A percentile compares a stretch with the other conserved stretches of the same genome.
Conservation (phyloP, 108 stramenopile genomes). For the Skeletonema menzelii region DNA sequence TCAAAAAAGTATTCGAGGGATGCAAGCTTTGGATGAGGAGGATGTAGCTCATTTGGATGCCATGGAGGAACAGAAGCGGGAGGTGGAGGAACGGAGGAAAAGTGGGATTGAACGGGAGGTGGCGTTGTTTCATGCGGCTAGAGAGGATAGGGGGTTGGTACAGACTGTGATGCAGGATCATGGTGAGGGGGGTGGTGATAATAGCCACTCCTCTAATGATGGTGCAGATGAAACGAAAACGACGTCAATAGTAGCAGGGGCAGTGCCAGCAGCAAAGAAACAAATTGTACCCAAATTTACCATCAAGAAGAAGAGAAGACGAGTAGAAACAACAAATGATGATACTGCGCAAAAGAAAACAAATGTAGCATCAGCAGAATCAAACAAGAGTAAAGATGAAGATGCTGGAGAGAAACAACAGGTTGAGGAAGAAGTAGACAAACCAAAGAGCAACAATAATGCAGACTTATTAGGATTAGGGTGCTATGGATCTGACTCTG, state of each 20-base stretch:
- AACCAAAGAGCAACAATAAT: background rate
- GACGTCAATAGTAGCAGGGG: slow-evolving; percentile 10
- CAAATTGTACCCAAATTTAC: slow-evolving; percentile 39
- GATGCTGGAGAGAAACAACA: background rate
- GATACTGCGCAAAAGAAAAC: background rate
- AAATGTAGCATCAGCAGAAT: background rate
- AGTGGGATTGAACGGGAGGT: slow-evolving; percentile 64
- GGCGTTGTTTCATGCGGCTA: slow-evolving; percentile 70
- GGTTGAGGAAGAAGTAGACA: background rate
- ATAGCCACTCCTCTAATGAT: background rate
- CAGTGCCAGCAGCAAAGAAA: slow-evolving; percentile 8
- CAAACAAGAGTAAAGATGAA: background rate
- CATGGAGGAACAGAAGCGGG: slow-evolving; percentile 47
- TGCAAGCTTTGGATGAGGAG: slow-evolving; percentile 75
- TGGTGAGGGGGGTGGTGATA: background rate
- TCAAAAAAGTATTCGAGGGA: slow-evolving; percentile 67
- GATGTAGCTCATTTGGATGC: slow-evolving; percentile 82
- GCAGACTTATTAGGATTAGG: slow-evolving; percentile 54
- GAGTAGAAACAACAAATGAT: background rate
- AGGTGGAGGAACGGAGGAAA: slow-evolving; percentile 48
- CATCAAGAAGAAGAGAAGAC: slow-evolving; percentile 41
- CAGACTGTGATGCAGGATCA: slow-evolving; percentile 15
- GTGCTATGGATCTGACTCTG: slow-evolving; percentile 75
- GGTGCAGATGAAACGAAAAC: no score
- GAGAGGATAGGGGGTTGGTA: slow-evolving; percentile 43